Evolutionary conservation across 768 basidiomycete species (phyloP).

Genomic region (Chalciporus sphaerocephalus): DNA sequence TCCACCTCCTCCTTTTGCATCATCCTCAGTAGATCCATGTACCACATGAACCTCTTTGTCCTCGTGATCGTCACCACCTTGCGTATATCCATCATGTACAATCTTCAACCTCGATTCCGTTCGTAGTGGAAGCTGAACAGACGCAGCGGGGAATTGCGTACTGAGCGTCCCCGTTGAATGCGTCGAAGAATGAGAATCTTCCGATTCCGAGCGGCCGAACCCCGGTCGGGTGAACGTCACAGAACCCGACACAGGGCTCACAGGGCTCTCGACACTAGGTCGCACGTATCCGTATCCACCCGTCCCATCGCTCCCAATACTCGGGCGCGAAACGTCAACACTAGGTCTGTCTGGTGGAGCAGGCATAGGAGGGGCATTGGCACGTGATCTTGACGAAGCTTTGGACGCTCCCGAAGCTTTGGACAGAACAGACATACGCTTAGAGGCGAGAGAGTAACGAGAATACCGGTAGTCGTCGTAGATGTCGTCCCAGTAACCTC

Average conservation of each 20-base stretch:
- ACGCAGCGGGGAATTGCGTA: constrained; percentile 32
- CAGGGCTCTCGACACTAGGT: constrained; percentile 26
- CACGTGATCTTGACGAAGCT: constrained; percentile 22
- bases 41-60: constrained; percentile 15
- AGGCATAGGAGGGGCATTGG: constrained; percentile 26
- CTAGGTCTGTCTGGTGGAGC: constrained; percentile 22
- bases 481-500: constrained; percentile 66
- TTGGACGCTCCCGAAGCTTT: constrained; percentile 25
- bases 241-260: constrained; percentile 15
- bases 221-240: constrained; percentile 17
- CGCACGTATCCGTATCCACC: constrained; percentile 12
- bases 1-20: not conserved
- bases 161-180: constrained; percentile 18
- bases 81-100: constrained; percentile 24
- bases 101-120: constrained; percentile 30
- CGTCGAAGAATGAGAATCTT: constrained; percentile 18
- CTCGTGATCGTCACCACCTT: constrained; percentile 16
- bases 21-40: constrained; percentile 19
- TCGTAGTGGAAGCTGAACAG: constrained; percentile 27
- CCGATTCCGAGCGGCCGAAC: constrained; percentile 20
- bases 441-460: constrained; percentile 47
- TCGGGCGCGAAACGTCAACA: constrained; percentile 13
- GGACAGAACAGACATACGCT: constrained; percentile 15
- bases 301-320: constrained; percentile 20
- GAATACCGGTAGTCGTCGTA: constrained; percentile 81